phyloP scores from a whole-genome alignment of 371 early-diverging fungal genomes.

The Cokeromyces recurvatus region DNA sequence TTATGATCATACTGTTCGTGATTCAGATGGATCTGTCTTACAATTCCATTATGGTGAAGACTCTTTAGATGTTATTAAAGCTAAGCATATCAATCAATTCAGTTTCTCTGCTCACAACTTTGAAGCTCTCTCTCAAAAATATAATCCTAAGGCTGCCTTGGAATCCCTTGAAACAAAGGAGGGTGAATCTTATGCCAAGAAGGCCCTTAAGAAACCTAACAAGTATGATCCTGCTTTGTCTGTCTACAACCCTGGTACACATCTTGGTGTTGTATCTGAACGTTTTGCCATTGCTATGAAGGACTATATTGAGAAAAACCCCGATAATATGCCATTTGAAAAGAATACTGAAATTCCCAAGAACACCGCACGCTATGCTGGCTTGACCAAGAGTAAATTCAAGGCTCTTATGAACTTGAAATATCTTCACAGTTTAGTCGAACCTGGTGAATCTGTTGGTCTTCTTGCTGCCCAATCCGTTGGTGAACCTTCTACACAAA shows the following conservation, averaged over 20 bases:
- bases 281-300: conserved; percentile 68
- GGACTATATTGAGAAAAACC: conserved; percentile 69
- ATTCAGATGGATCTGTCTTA: conserved; percentile 90
- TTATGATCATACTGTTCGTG: conserved; percentile 97
- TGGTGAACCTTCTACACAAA: conserved; percentile 99
- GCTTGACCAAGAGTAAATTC: conserved; percentile 69
- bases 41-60: conserved; percentile 99
- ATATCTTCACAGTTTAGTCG: conserved; percentile 90
- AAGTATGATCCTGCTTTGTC: conserved; percentile 80
- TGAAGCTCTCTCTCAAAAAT: conserved; percentile 74
- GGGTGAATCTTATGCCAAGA: conserved; percentile 77
- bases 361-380: conserved; percentile 52
- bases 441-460: conserved; percentile 99
- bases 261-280: conserved; percentile 91
- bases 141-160: conserved; percentile 71
- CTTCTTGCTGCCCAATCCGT: conserved; percentile 98
- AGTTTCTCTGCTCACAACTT: conserved; percentile 94
- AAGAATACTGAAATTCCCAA: conserved; percentile 45
- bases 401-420: conserved; percentile 88
- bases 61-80: conserved; percentile 96
- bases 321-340: conserved; percentile 52
- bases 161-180: conserved; percentile 70
- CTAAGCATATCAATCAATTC: conserved; percentile 86
- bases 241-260: conserved; percentile 74
- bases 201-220: conserved; percentile 71